phyloP scores from a whole-genome alignment of 768 basidiomycete genomes.

The Amanita pallidorosea region DNA sequence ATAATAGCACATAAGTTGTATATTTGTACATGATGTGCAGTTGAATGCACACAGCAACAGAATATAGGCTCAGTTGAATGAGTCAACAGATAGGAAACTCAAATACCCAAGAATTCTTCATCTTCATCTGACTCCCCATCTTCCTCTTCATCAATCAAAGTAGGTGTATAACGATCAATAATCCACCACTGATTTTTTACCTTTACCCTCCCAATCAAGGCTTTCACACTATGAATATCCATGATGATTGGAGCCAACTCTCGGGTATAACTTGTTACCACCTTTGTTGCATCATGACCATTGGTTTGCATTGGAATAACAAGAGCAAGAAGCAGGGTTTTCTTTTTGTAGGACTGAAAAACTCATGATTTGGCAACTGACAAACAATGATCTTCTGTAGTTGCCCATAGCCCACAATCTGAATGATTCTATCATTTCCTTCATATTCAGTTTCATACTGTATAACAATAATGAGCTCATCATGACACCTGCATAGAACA shows the following conservation, averaged over 20 bases:
- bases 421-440: too few relatives aligned
- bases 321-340: neutral
- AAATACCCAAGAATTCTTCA: neutral
- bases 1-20: too few relatives aligned
- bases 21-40: too few relatives aligned
- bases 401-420: too few relatives aligned
- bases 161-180: neutral
- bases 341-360: too few relatives aligned
- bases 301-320: neutral
- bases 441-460: too few relatives aligned
- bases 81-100: neutral
- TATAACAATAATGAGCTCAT: too few relatives aligned
- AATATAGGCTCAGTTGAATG: neutral
- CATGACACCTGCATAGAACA: too few relatives aligned
- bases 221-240: neutral
- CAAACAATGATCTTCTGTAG: too few relatives aligned
- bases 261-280: neutral
- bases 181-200: neutral
- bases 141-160: neutral
- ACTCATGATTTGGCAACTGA: too few relatives aligned
- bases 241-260: neutral
- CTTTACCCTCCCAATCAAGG: neutral
- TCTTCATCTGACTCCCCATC: neutral
- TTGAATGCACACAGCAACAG: too few relatives aligned
- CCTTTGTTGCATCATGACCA: neutral